Base-by-base conservation (phyloP, 2,329 filamentous ascomycete species). In the Cladosporium sp. region DNA sequence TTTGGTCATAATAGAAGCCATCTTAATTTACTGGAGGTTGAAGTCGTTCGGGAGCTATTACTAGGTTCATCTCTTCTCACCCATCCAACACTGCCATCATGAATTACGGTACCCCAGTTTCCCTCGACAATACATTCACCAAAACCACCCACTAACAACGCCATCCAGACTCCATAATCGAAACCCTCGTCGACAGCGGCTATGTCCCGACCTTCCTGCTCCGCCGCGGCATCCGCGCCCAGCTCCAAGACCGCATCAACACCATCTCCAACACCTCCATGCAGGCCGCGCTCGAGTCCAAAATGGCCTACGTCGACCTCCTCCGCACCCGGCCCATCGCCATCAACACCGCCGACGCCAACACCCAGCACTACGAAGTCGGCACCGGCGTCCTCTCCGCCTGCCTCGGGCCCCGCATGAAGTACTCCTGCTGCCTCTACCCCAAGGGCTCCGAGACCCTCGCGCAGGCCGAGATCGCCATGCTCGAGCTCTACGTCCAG, bases 361-460 rank as follows among this genome's bases (percentile, higher is more conserved):
- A 87, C 65, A 72, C 78, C 61, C 84, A 87, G 73, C 84, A 87
- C 68, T 87, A 88, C 63, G 84, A 87, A 69, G 84, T 87, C 38
- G 82, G 81, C 37, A 85, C 84, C 0, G 81, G 80, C 3, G 79
- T 87, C 19, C 67, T 87, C 38, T 68, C 71, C 28, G 78, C 77
- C 28, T 82, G 77, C 66, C 70, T 88, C 10, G 85, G 85, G 0
- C 81, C 82, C 3, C 72, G 83, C 51, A 87, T 87, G 83, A 87
- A 87, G 74, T 88, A 87, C 66, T 83, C 79, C n/a, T 77, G 74
- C 58, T 85, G 81, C 64, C 70, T 85, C 62, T 87, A 87, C 66
- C 78, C 79, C 3, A 79, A 77, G 55, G 82, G 81, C 13, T 70
- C 72, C 55, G 80, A 84, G 70, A 84, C 77, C n/a, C 68, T 87